These are phyloP conservation scores for Herpotrichia juniperi DNA, from an alignment of 2,329 filamentous ascomycete genomes.

Conservation along the genomic window DNA sequence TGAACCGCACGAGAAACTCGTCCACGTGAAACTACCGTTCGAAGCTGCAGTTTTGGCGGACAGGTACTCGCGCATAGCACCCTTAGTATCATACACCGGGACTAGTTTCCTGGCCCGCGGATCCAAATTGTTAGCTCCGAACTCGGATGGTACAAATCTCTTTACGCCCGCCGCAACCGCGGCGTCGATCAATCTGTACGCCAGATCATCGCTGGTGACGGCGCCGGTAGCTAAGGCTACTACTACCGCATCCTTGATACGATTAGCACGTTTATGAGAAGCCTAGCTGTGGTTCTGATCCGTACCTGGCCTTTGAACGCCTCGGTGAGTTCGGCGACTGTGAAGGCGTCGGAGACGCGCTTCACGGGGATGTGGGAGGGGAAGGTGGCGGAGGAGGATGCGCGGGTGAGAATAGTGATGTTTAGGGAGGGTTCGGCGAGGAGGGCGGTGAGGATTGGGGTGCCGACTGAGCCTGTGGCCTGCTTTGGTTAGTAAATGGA, in stretches of 20 bases:
- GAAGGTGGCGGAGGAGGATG: constrained; percentile 26
- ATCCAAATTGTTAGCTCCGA: constrained; percentile 46
- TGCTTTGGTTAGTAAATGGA: not conserved
- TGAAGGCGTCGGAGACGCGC: constrained; percentile 32
- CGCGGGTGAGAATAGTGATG: constrained; percentile 40
- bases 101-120: constrained; percentile 29
- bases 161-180: constrained; percentile 47
- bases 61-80: constrained; percentile 43
- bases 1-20: constrained; percentile 25
- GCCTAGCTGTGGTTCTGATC: no score
- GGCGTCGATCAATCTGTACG: constrained; percentile 45
- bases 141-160: constrained; percentile 49
- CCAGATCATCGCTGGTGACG: constrained; percentile 22
- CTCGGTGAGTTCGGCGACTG: constrained; percentile 30
- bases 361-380: constrained; percentile 31
- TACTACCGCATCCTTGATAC: constrained; percentile 50
- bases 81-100: constrained; percentile 47
- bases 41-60: constrained; percentile 23
- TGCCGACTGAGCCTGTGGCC: constrained; percentile 29
- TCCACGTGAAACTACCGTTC: constrained; percentile 21
- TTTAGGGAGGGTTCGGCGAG: constrained; percentile 39
- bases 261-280: no score
- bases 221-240: constrained; percentile 34
- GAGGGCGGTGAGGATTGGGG: constrained; percentile 35
- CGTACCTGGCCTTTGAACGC: constrained; percentile 44